Conservation (phyloP, 768 basidiomycete genomes). For the Lactifluus echinatus region DNA sequence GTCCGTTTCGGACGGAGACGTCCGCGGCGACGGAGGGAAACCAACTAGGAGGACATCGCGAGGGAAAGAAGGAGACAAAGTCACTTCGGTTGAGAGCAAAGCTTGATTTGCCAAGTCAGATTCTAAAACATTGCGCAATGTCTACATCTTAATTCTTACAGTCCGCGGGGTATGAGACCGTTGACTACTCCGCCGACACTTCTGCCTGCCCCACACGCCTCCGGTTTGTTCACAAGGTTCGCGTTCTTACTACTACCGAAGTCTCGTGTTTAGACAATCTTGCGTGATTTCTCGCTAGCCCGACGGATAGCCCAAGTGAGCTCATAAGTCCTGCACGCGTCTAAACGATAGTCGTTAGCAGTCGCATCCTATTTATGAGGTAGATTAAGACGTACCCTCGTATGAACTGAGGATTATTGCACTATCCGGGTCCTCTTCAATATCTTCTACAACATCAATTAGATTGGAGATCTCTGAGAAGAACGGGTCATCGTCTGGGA, state of each 20-base stretch:
- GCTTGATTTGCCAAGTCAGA: background rate
- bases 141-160: constrained; percentile 3
- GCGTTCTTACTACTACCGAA: background rate
- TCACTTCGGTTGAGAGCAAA: background rate
- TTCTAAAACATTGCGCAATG: background rate
- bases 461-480: constrained; percentile 90
- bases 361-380: too few species aligned
- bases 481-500: constrained; percentile 84
- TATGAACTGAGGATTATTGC: constrained; percentile 75
- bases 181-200: background rate
- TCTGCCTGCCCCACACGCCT: background rate
- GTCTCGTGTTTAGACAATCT: constrained; percentile 10
- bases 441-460: constrained; percentile 84
- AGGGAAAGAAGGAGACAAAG: background rate
- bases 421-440: constrained; percentile 77
- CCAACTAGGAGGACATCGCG: background rate
- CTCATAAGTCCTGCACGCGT: constrained; percentile 83
- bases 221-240: background rate
- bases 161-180: background rate
- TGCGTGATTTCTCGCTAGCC: constrained; percentile 60
- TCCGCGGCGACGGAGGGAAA: background rate
- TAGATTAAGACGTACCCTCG: constrained; percentile 47
- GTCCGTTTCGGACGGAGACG: background rate
- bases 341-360: constrained; percentile 29
- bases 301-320: constrained; percentile 90